These are phyloP conservation scores for Didymella arachidicola DNA, from an alignment of 2,329 filamentous ascomycete species.

Conservation along the genomic window DNA sequence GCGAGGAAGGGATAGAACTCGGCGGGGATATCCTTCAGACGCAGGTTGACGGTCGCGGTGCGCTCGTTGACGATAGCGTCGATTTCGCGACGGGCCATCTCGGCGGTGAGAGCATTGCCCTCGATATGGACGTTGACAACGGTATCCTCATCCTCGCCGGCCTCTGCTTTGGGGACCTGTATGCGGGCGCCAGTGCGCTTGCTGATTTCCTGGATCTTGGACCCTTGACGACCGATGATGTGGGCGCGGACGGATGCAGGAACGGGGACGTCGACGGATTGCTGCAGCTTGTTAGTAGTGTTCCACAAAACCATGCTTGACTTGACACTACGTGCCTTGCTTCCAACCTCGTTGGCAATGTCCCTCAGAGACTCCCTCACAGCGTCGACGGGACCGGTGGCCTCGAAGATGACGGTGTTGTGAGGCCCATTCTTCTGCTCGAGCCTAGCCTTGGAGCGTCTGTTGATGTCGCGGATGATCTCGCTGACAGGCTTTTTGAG, in stretches of 20 bases:
- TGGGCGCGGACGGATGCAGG: conserved; percentile 83
- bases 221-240: conserved; percentile 91
- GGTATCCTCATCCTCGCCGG: conserved; percentile 78
- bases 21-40: conserved; percentile 82
- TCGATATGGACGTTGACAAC: conserved; percentile 88
- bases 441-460: conserved; percentile 85
- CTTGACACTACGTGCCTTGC: conserved; percentile 67
- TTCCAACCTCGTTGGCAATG: conserved; percentile 84
- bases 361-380: conserved; percentile 90
- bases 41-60: conserved; percentile 80
- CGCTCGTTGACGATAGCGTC: conserved; percentile 87
- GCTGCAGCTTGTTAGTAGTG: conserved; percentile 52
- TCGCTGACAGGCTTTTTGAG: conserved; percentile 86
- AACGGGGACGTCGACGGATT: conserved; percentile 77
- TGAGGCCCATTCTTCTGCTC: conserved; percentile 76
- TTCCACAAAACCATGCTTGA: neutral
- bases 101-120: conserved; percentile 87
- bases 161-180: conserved; percentile 83
- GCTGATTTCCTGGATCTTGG: conserved; percentile 88
- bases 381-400: conserved; percentile 81
- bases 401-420: conserved; percentile 81
- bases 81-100: conserved; percentile 83
- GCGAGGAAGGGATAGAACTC: conserved; percentile 97
- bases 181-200: conserved; percentile 90
- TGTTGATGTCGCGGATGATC: conserved; percentile 89